Conservation (phyloP, 2,329 filamentous ascomycete genomes). For the Periconia sp. region DNA sequence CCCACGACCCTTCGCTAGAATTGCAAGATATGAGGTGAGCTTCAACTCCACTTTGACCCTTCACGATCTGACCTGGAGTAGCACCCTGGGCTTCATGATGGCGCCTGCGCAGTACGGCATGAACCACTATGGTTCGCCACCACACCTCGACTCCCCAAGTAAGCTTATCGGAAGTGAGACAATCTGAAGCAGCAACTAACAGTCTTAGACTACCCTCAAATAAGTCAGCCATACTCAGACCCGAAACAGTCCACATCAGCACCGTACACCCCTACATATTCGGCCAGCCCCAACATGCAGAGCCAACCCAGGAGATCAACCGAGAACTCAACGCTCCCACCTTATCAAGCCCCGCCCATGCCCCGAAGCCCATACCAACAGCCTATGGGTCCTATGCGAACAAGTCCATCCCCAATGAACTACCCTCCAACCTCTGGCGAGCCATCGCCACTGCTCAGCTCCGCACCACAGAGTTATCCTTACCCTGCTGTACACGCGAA, state of each 20-base stretch:
- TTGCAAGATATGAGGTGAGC: conserved; percentile 49
- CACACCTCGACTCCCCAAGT: conserved; percentile 37
- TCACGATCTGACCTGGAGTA: conserved; percentile 13
- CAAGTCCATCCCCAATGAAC: conserved; percentile 30
- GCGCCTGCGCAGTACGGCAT: conserved; percentile 47
- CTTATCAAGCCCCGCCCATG: conserved; percentile 38
- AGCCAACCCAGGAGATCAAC: conserved; percentile 34
- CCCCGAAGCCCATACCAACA: conserved; percentile 42
- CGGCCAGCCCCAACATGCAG: conserved; percentile 31
- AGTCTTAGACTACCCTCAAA: conserved; percentile 31
- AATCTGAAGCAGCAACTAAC: too few species aligned
- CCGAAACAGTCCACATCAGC: conserved; percentile 32
- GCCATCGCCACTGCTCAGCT: conserved; percentile 26
- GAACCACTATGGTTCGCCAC: conserved; percentile 42
- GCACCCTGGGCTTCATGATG: conserved; percentile 49
- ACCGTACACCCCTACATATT: conserved; percentile 35
- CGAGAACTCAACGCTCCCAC: conserved; percentile 34
- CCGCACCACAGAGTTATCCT: conserved; percentile 33
- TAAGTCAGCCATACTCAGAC: conserved; percentile 37
- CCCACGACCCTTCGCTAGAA: conserved; percentile 27
- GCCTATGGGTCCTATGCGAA: conserved; percentile 33
- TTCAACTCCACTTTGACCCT: background rate
- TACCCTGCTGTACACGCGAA: conserved; percentile 40
- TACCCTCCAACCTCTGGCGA: conserved; percentile 27
- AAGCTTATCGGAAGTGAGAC: conserved; percentile 8